A percentile compares a stretch with the other conserved stretches of the same genome.
phyloP scores from a whole-genome alignment of 495 filamentous ascomycete species.

The Penicillium tannophilum region DNA sequence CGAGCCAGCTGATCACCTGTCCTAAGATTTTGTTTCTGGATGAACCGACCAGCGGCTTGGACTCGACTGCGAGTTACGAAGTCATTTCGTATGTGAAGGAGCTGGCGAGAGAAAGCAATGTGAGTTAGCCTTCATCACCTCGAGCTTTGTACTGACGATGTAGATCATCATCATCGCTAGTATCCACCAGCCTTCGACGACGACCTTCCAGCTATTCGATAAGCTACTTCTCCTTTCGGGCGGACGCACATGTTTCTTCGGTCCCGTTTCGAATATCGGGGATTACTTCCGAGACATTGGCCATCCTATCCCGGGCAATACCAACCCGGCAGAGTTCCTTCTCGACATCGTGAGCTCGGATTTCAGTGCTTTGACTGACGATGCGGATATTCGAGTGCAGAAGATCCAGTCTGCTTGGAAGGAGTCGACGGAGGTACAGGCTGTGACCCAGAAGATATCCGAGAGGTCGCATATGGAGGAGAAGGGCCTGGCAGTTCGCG shows the following conservation, averaged over 20 bases:
- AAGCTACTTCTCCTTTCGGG: conserved; percentile 72
- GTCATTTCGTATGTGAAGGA: conserved; percentile 65
- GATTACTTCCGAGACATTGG: conserved; percentile 62
- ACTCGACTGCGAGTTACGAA: conserved; percentile 69
- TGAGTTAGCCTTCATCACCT: conserved; percentile 30
- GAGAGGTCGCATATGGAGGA: conserved; percentile 17
- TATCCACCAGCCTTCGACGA: conserved; percentile 80
- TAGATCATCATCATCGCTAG: conserved; percentile 72
- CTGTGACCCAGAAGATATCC: conserved; percentile 11
- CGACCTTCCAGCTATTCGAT: conserved; percentile 77
- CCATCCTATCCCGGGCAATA: conserved; percentile 61
- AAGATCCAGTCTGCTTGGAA: conserved; percentile 37
- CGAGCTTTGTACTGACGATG: not conserved
- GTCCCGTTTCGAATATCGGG: conserved; percentile 52
- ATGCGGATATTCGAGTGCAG: conserved; percentile 32
- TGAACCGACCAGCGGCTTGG: conserved; percentile 79
- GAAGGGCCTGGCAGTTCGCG: conserved; percentile 5
- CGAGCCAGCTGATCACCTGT: conserved; percentile 74
- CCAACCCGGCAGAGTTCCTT: conserved; percentile 77
- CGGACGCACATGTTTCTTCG: conserved; percentile 71
- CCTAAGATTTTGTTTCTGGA: conserved; percentile 81
- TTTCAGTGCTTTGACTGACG: conserved; percentile 54
- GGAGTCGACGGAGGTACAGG: conserved; percentile 21
- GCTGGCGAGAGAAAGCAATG: conserved; percentile 66
- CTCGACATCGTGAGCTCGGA: conserved; percentile 77